Percentiles rank a stretch among this genome's conserved stretches.
Evolutionary conservation across 108 stramenopile species (phyloP).

Genomic region (Aurantiochytrium sp.): DNA sequence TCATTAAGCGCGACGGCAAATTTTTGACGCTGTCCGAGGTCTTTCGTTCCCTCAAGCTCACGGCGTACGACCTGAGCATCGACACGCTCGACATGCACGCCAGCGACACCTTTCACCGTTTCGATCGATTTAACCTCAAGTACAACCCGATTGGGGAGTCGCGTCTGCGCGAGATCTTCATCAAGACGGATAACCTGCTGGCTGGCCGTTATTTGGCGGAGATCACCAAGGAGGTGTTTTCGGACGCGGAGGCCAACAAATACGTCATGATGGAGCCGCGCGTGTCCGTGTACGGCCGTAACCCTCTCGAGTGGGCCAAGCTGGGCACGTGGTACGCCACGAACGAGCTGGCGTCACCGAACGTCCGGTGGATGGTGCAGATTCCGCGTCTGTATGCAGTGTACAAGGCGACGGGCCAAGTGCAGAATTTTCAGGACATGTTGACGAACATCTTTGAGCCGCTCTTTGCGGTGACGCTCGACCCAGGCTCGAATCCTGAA

Average conservation of each 20-base stretch:
- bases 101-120: slow-evolving; percentile 95
- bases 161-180: slow-evolving; percentile 93
- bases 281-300: slow-evolving; percentile 91
- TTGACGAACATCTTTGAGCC: slow-evolving; percentile 90
- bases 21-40: slow-evolving; percentile 55
- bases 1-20: slow-evolving; percentile 41
- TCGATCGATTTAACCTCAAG: slow-evolving; percentile 98
- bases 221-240: slow-evolving; percentile 76
- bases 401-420: slow-evolving; percentile 61
- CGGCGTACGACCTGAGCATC: slow-evolving; percentile 91
- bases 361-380: slow-evolving; percentile 97
- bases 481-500: slow-evolving; percentile 63
- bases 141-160: slow-evolving; percentile 94
- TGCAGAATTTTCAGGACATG: slow-evolving; percentile 74
- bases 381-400: slow-evolving; percentile 89
- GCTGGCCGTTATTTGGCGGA: slow-evolving; percentile 80
- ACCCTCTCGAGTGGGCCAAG: slow-evolving; percentile 78
- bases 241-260: slow-evolving; percentile 75
- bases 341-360: slow-evolving; percentile 57
- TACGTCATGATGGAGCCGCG: slow-evolving; percentile 85
- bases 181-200: slow-evolving; percentile 85
- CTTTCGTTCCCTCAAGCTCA: slow-evolving; percentile 67
- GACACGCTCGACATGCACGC: slow-evolving; percentile 98
- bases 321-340: slow-evolving; percentile 64
- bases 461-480: slow-evolving; percentile 81